Evolutionary conservation across 2,329 filamentous ascomycete genomes (phyloP), one percentile per base, ranked within the genome.

Genomic region (Thelonectria rubi): DNA sequence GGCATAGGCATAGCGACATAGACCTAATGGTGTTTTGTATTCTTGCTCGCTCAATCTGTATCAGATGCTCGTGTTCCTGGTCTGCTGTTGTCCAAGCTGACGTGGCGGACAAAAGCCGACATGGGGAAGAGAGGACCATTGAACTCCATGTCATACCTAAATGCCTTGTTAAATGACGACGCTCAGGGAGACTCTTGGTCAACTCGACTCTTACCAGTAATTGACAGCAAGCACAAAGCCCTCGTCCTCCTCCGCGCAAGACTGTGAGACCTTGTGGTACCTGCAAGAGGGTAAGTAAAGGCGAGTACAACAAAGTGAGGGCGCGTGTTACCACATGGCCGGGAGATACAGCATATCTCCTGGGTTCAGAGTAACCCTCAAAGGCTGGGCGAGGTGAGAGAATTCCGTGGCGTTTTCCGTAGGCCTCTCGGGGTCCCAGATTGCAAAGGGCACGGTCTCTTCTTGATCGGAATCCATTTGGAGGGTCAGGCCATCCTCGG

Each of bases 281-380:
- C 86, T 86, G 47, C 14, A 43, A 5, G 6, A 11, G 2, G 34
- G n/a, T 58, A 4, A 60, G 50, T 18, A 26, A 37, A 12, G 50
- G 20, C n/a, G 11, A 18, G 10, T 12, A 17, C 42, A 12, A 12
- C 9, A 26, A 11, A 9, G 5, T 12, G n/a, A n/a, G n/a, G 11
- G 7, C 6, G 24, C n/a, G 73, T 14, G 82, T 74, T 65, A 91
- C 92, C 92, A 95, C 82, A 94, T 85, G 6, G 90, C 88, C 7
- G 92, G 92, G 30, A 95, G 79, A 76, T 95, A 95, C 15, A 95
- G 75, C 88, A 95, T 92, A 73, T 95, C 92, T 0, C 91, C 91
- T 10, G 88, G 84, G 1, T 88, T 75, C 3, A 95, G 76, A 0
- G 88, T 91, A 1, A 94, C 87, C n/a, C 84, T 80, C 64, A 93